Conservation (phyloP, 2,329 filamentous ascomycete species). For the Colletotrichum salicis region DNA sequence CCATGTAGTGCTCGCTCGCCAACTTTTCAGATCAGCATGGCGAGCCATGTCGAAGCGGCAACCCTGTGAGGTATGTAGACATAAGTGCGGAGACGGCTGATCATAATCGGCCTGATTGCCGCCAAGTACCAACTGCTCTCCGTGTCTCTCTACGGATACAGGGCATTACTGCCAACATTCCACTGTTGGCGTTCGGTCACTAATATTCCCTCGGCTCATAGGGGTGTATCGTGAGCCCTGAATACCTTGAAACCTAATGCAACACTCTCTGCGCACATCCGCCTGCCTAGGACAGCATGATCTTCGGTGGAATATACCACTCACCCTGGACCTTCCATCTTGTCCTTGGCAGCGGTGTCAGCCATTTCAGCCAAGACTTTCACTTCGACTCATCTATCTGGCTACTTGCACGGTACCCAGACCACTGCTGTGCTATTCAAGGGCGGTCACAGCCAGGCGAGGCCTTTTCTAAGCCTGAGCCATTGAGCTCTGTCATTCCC, state of each 20-base stretch:
- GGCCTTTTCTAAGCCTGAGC: neutral
- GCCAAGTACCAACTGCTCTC: neutral
- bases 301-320: constrained; percentile 1
- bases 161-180: neutral
- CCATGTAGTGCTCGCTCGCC: neutral
- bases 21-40: neutral
- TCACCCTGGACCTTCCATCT: neutral
- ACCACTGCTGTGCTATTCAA: neutral
- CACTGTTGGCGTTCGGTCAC: constrained; percentile 1
- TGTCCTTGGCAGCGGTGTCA: neutral
- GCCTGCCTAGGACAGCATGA: neutral
- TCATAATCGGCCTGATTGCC: neutral
- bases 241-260: constrained; percentile 10
- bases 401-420: neutral
- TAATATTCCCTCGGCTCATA: neutral
- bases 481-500: constrained; percentile 3
- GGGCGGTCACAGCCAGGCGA: neutral
- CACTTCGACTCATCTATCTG: neutral
- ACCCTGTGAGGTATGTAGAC: neutral
- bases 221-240: neutral
- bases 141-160: neutral
- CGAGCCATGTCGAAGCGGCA: neutral
- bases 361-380: constrained; percentile 14
- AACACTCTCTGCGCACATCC: neutral
- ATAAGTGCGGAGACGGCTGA: neutral